A percentile compares a stretch with the other conserved stretches of the same genome.
Evolutionary conservation across 2,329 filamentous ascomycete genomes (phyloP).

Genomic region (Neofusicoccum sp.): DNA sequence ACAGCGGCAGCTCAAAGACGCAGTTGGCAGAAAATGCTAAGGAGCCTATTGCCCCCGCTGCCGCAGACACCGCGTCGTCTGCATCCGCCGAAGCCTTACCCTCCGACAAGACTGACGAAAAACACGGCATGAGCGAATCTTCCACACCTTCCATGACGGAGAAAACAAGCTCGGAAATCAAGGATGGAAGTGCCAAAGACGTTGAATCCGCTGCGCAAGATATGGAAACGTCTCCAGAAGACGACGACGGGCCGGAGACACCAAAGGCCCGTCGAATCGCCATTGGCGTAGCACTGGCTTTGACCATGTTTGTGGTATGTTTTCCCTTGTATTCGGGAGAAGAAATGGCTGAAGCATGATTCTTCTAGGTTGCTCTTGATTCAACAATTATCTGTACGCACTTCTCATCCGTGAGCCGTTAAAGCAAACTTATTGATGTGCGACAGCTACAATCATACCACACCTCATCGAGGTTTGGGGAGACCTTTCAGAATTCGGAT

Average conservation of each 20-base stretch:
- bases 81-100: not conserved
- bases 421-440: not conserved
- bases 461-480: constrained; percentile 5
- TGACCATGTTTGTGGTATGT: constrained; percentile 8
- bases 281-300: not conserved
- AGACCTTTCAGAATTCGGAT: not conserved
- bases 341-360: too few relatives aligned
- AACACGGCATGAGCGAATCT: not conserved
- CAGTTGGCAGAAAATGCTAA: too few relatives aligned
- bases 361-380: not conserved
- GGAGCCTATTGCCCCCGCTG: too few relatives aligned
- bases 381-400: not conserved
- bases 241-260: not conserved
- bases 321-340: too few relatives aligned
- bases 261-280: not conserved
- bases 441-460: not conserved
- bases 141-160: not conserved
- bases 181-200: not conserved
- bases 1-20: too few relatives aligned
- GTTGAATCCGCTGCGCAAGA: not conserved
- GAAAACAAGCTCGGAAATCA: not conserved
- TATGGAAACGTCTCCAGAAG: not conserved
- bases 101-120: not conserved
- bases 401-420: too few relatives aligned
- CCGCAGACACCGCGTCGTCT: not conserved